Evolutionary conservation across 2,329 filamentous ascomycete genomes (phyloP).

Genomic region (Fusarium musae): DNA sequence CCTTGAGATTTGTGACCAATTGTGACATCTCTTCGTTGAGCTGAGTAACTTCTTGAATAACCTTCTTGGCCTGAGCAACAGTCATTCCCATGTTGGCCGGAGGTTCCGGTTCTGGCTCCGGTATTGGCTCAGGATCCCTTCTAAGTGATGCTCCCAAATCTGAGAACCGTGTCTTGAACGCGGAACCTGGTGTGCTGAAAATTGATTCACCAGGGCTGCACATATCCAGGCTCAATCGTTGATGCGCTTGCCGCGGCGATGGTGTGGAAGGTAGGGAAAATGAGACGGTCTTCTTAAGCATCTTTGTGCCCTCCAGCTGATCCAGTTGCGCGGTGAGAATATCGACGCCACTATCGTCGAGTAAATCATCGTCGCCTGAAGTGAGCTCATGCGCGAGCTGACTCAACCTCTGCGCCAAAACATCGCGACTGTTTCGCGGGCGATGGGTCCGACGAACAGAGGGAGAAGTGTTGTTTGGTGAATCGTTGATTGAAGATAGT

Average conservation of each 20-base stretch:
- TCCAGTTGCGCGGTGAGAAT: constrained; percentile 54
- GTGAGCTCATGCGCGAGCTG: constrained; percentile 54
- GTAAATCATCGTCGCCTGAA: constrained; percentile 46
- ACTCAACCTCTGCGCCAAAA: constrained; percentile 56
- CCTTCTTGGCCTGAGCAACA: constrained; percentile 50
- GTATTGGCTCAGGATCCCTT: constrained; percentile 44
- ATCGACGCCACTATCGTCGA: constrained; percentile 52
- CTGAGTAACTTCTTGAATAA: constrained; percentile 51
- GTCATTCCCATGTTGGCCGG: constrained; percentile 48
- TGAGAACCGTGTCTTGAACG: constrained; percentile 54
- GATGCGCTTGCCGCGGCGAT: constrained; percentile 29
- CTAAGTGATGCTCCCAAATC: constrained; percentile 52
- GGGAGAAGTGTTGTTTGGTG: constrained; percentile 40
- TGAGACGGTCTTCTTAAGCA: constrained; percentile 38
- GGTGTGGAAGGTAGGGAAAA: constrained; percentile 36
- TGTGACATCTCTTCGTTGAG: constrained; percentile 62
- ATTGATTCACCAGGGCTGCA: constrained; percentile 46
- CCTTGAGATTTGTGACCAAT: constrained; percentile 62
- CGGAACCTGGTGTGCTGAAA: constrained; percentile 50
- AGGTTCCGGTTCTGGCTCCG: constrained; percentile 43
- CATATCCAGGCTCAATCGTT: constrained; percentile 42
- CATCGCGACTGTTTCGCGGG: constrained; percentile 45
- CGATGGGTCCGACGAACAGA: constrained; percentile 31
- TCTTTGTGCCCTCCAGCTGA: constrained; percentile 42
- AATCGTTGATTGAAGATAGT: constrained; percentile 35